Base-by-base conservation (phyloP, 1,284 basidiomycete genomes). In the Ceratobasidium sp. region DNA sequence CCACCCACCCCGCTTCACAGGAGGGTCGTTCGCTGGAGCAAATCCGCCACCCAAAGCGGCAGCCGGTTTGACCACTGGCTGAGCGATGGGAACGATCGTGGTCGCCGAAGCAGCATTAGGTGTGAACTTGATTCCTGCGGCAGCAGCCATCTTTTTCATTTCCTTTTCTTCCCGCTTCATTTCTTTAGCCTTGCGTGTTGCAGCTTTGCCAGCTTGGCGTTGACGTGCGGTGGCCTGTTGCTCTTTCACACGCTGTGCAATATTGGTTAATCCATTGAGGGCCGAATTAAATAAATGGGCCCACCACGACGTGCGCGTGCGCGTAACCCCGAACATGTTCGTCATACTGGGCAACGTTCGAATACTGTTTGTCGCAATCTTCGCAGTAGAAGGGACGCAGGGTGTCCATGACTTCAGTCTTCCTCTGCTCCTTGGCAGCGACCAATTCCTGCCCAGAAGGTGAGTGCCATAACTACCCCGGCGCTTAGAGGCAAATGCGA, bases 361-460 rank as follows among this genome's bases (percentile, higher is more conserved):
- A 86, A 82, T 93, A 94, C 80, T 93, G 92, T 80, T 93, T 93
- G 77, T 93, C 92, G 82, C 92, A 94, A 22, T 93, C 85, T 34
- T 85, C 83, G 80, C 92, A 94, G 80, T 92, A 93, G 82, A 94
- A 94, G 7, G 91, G 85, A 41, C 86, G 86, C 63, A 94, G 85
- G 2, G 88, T 89, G 64, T 84, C 85, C 1, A 86, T 86, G 49
- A 94, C 88, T 80, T 93, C 90, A 41, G 84, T 85, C 77, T 89
- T 85, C 34, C 93, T 83, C 6, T 89, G 90, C 14, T 84, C 86
- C 77, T 87, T 87, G 74, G 88, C 89, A 13, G 91, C 91, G 1
- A 89, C 91, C 0, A 81, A 78, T 76, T 90, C 89, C 92, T 94
- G 48, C 19, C 48, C 22, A 27, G 34, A 29, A 59, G 22, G 31